Percentiles rank a stretch among this genome's conserved stretches.
These are phyloP conservation scores for Paramecium sonneborni DNA, from an alignment of 73 alveolate species.

Conservation along the genomic window DNA sequence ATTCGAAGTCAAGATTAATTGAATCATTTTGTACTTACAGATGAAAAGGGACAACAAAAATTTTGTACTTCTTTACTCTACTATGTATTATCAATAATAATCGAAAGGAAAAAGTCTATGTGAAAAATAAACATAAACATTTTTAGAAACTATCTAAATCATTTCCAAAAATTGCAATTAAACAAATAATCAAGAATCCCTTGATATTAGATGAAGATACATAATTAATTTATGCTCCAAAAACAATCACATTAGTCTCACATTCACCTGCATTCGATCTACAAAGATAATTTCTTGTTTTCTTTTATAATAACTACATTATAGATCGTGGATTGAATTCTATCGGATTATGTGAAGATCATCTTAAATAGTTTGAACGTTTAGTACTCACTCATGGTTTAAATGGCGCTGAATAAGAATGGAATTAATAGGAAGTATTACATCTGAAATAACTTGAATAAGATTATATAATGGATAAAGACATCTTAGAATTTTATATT, in stretches of 20 bases:
- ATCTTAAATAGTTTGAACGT: conserved; percentile 2
- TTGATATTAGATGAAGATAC: conserved; percentile 66
- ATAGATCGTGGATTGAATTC: conserved; percentile 51
- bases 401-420: conserved; percentile 40
- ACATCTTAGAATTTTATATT: conserved; percentile 38
- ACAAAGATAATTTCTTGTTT: conserved; percentile 54
- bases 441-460: not conserved
- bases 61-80: conserved; percentile 1
- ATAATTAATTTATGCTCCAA: conserved; percentile 59
- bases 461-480: conserved; percentile 30
- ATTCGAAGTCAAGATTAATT: conserved; percentile 9
- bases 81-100: not conserved
- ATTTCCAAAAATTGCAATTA: conserved; percentile 56
- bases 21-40: conserved; percentile 33
- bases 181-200: conserved; percentile 60
- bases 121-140: conserved; percentile 48
- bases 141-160: conserved; percentile 49
- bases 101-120: conserved; percentile 62
- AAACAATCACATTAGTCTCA: conserved; percentile 42
- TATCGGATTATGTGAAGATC: not conserved
- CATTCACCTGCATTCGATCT: conserved; percentile 37
- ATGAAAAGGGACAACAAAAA: conserved; percentile 32
- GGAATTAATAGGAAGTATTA: conserved; percentile 15
- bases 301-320: conserved; percentile 45
- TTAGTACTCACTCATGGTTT: conserved; percentile 39